phyloP scores from a whole-genome alignment of 768 basidiomycete species.

The Suillus occidentalis region DNA sequence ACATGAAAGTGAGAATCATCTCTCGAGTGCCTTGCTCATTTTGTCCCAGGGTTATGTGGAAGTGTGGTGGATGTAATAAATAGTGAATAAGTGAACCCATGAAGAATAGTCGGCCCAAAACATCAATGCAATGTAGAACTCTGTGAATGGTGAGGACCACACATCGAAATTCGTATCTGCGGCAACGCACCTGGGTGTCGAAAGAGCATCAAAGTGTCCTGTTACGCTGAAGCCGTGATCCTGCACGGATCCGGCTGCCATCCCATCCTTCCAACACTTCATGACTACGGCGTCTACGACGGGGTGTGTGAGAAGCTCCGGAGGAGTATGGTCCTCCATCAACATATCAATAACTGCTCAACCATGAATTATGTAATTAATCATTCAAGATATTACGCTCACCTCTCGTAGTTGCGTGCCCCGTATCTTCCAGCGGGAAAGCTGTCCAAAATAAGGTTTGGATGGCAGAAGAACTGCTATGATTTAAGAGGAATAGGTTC shows the following conservation, averaged over 20 bases:
- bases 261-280: constrained; percentile 43
- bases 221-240: constrained; percentile 9
- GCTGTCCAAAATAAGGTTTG: constrained; percentile 49
- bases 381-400: constrained; percentile 5
- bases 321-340: constrained; percentile 30
- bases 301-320: constrained; percentile 40
- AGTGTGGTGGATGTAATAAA: constrained; percentile 41
- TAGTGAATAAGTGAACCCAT: constrained; percentile 43
- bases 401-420: constrained; percentile 31
- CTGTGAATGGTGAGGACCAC: constrained; percentile 27
- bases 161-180: not conserved
- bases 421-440: constrained; percentile 37
- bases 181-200: constrained; percentile 45
- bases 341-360: constrained; percentile 46
- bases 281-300: constrained; percentile 39
- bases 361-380: not conserved
- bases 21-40: constrained; percentile 35
- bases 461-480: constrained; percentile 42
- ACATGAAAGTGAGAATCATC: constrained; percentile 38
- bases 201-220: constrained; percentile 36
- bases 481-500: constrained; percentile 42
- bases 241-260: not conserved
- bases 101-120: constrained; percentile 39
- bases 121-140: constrained; percentile 44
- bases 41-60: constrained; percentile 22